A percentile compares a stretch with the other conserved stretches of the same genome.
Evolutionary conservation across 2,329 filamentous ascomycete genomes (phyloP).

Genomic region (Uncinocarpus reesii): DNA sequence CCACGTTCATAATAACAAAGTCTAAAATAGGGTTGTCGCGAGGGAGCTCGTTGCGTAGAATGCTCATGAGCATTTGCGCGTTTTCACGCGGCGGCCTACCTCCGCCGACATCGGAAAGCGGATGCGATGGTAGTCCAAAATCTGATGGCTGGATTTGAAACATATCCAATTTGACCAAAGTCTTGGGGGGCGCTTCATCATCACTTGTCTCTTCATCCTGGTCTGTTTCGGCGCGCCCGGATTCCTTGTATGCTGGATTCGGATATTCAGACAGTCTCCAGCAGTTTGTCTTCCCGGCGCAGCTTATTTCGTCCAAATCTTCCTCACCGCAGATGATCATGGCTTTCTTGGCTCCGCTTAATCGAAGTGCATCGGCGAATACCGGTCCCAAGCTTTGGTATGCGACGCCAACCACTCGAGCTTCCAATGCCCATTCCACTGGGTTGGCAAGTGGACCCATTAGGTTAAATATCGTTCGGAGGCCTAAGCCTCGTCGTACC

Average conservation of each 20-base stretch:
- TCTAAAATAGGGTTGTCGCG: slow-evolving; percentile 75
- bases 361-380: slow-evolving; percentile 72
- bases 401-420: slow-evolving; percentile 85
- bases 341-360: slow-evolving; percentile 69
- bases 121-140: slow-evolving; percentile 69
- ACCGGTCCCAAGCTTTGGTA: slow-evolving; percentile 76
- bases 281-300: slow-evolving; percentile 77
- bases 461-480: slow-evolving; percentile 96
- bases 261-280: slow-evolving; percentile 60
- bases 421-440: slow-evolving; percentile 72
- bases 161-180: slow-evolving; percentile 53
- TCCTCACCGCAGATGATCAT: slow-evolving; percentile 88
- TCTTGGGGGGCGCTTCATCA: slow-evolving; percentile 33
- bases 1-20: slow-evolving; percentile 91
- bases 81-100: slow-evolving; percentile 82
- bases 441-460: slow-evolving; percentile 88
- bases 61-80: slow-evolving; percentile 66
- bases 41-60: slow-evolving; percentile 62
- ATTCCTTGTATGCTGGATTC: slow-evolving; percentile 35
- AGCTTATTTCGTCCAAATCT: slow-evolving; percentile 90
- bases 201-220: slow-evolving; percentile 34
- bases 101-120: slow-evolving; percentile 66
- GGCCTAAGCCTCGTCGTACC: slow-evolving; percentile 77
- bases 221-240: slow-evolving; percentile 21
- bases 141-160: slow-evolving; percentile 74